Conservation (phyloP, 73 alveolate genomes). For the Paramecium biaurelia region DNA sequence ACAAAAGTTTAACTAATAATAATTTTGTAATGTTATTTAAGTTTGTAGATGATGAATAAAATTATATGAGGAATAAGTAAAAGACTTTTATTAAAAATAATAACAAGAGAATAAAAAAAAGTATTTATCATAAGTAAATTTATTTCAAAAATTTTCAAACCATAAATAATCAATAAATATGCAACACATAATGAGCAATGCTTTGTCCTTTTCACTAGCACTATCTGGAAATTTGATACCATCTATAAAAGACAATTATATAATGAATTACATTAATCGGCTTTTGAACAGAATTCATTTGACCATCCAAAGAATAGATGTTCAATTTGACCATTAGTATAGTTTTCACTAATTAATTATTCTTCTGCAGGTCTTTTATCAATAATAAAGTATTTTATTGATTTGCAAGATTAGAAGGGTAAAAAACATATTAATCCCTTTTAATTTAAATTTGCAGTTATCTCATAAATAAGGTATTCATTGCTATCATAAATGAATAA, state of each 20-base stretch:
- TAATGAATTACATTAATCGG: not conserved
- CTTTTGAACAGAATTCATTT: slow-evolving; percentile 36
- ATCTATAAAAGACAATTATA: not conserved
- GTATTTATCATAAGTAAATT: not conserved
- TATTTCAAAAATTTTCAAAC: slow-evolving; percentile 45
- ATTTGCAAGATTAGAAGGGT: slow-evolving; percentile 11
- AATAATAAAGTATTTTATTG: not conserved
- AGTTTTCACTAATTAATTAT: slow-evolving; percentile 21
- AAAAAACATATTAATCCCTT: slow-evolving; percentile 32
- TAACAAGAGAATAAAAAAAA: not conserved
- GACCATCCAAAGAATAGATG: slow-evolving; percentile 45
- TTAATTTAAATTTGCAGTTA: not conserved
- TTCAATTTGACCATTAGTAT: not conserved
- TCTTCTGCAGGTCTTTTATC: slow-evolving; percentile 35
- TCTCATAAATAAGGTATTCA: not conserved
- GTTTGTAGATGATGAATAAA: not conserved
- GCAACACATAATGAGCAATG: not conserved
- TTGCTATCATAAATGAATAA: slow-evolving; percentile 26
- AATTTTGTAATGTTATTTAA: no score
- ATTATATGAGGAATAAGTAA: no score
- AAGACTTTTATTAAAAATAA: not conserved
- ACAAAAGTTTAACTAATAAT: no score
- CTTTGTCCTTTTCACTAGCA: not conserved
- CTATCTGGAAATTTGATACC: slow-evolving; percentile 37
- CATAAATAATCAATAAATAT: slow-evolving; percentile 50